A percentile compares a stretch with the other conserved stretches of the same genome.
These are phyloP conservation scores for Nicotiana obtusifolia DNA, from an alignment of 257 asterid species.

Conservation along the genomic window DNA sequence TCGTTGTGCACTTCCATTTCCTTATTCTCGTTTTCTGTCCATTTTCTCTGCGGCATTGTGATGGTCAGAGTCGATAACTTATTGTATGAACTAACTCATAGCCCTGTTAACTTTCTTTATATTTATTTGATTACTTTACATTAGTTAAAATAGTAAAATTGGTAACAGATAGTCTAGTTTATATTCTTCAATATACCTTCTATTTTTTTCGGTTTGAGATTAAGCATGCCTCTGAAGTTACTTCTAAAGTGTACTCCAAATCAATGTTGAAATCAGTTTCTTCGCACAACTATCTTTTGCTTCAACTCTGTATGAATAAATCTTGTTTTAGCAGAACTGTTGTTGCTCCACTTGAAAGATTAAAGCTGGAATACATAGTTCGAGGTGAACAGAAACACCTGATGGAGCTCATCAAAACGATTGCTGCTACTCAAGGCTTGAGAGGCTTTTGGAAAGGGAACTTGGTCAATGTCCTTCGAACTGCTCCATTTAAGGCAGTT, in stretches of 20 bases:
- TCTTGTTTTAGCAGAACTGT: slow-evolving; percentile 61
- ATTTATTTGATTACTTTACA: background rate
- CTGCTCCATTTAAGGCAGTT: slow-evolving; percentile 98
- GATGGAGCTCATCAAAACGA: slow-evolving; percentile 52
- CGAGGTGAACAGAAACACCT: slow-evolving; percentile 77
- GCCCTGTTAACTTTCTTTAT: background rate
- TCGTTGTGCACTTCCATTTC: background rate
- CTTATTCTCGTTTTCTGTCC: background rate
- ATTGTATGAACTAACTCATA: background rate
- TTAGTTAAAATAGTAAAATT: background rate
- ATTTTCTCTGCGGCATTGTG: background rate
- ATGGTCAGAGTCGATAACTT: background rate
- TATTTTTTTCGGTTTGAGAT: background rate
- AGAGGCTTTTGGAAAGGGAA: slow-evolving; percentile 97
- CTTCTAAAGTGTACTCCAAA: background rate
- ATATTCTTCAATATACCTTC: background rate
- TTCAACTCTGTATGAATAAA: slow-evolving; percentile 11
- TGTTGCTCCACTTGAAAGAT: slow-evolving; percentile 95
- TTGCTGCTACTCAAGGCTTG: slow-evolving; percentile 88
- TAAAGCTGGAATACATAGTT: slow-evolving; percentile 88
- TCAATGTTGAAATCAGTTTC: slow-evolving; percentile 9
- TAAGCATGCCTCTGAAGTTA: background rate
- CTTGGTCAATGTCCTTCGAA: slow-evolving; percentile 85
- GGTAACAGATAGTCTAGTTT: background rate
- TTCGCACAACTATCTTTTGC: background rate